Conservation (phyloP, 257 asterid genomes). For the Nicotiana undulata region DNA sequence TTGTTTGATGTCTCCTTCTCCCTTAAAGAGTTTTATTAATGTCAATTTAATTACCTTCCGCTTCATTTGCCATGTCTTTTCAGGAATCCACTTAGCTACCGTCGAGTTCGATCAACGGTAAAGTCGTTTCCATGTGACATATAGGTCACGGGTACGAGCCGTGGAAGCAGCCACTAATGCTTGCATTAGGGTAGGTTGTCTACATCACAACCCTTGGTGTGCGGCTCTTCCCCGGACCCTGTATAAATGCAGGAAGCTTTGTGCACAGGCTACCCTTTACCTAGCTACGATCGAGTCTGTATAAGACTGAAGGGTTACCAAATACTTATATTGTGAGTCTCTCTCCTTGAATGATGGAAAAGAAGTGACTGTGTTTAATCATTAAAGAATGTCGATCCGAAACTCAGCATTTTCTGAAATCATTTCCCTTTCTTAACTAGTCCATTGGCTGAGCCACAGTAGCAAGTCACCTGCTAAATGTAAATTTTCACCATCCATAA, state of each 20-base stretch:
- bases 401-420: background rate
- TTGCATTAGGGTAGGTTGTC: too few species aligned
- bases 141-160: too few species aligned
- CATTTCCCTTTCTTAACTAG: background rate
- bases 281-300: background rate
- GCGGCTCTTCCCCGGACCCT: too few species aligned
- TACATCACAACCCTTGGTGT: too few species aligned
- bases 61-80: background rate
- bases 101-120: background rate
- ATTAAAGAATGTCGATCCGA: background rate
- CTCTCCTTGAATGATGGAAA: constrained; percentile 1
- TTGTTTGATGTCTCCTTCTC: too few species aligned
- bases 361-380: background rate
- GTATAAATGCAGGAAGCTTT: too few species aligned
- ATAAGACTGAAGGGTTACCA: background rate
- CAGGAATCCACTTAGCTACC: background rate
- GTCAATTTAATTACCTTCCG: background rate
- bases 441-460: background rate
- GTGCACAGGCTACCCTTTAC: too few species aligned
- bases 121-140: too few species aligned
- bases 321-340: background rate
- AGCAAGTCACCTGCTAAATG: background rate
- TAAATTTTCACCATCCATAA: background rate
- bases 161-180: too few species aligned
- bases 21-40: background rate